Percentiles rank a stretch among this genome's conserved stretches.
phyloP scores from a whole-genome alignment of 2,329 filamentous ascomycete species.

The Endothia cerciana region DNA sequence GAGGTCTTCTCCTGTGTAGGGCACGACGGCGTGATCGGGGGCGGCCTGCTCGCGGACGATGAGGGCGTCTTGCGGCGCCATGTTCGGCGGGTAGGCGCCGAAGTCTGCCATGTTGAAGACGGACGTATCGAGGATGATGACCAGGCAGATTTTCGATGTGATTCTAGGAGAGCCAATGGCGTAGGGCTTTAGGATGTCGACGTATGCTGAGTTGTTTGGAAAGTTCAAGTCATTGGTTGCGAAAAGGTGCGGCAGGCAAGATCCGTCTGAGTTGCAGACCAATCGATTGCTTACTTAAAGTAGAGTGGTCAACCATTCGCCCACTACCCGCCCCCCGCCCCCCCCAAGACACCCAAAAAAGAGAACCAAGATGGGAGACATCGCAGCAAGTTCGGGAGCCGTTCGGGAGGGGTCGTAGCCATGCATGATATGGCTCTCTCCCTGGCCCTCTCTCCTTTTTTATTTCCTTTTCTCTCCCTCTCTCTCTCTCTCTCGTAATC shows the following conservation, averaged over 20 bases:
- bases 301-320: not conserved
- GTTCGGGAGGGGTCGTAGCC: not conserved
- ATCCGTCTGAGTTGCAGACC: not conserved
- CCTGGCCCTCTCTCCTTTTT: too few species aligned
- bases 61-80: conserved; percentile 66
- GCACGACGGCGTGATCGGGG: conserved; percentile 63
- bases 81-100: conserved; percentile 67
- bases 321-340: too few species aligned
- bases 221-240: conserved; percentile 2
- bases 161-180: too few species aligned
- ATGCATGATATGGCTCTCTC: not conserved
- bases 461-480: too few species aligned
- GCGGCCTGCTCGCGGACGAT: conserved; percentile 59
- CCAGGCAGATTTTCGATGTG: too few species aligned
- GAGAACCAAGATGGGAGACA: too few species aligned
- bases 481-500: too few species aligned
- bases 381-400: not conserved
- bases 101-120: conserved; percentile 59
- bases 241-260: conserved; percentile 11
- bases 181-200: not conserved
- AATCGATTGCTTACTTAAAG: conserved; percentile 4
- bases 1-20: conserved; percentile 74
- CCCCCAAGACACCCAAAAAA: too few species aligned
- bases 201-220: not conserved
- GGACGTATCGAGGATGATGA: not conserved